Base-by-base conservation (phyloP, 352 stramenopile species). In the Pythium oligandrum region DNA sequence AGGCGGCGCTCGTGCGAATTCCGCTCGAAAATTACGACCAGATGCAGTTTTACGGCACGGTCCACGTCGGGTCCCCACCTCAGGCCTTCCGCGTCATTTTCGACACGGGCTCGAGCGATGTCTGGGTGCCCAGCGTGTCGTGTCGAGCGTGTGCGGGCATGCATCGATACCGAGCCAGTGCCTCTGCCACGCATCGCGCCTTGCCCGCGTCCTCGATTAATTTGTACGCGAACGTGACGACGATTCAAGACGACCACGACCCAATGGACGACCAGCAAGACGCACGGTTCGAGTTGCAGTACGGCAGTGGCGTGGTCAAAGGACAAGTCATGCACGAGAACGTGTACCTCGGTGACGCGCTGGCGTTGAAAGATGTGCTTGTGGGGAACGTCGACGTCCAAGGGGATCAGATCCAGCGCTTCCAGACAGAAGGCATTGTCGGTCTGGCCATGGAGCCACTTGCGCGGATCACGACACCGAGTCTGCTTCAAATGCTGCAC, bases 51-150 rank as follows among this genome's bases (percentile, higher is more conserved):
- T 71, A 65, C 52, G 68, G 61, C 11, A 66, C 53, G 6, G 47
- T 80, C 37, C 37, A 53, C 42, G 51, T 80, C 7, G 70, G 70
- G 17, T 26, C 17, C 17, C 17, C 17, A 12, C 53, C 50, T 4
- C 67, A 75, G 51, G 40, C 53, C 6, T 75, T 80, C 57, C 53
- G 55, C 42, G 68, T 80, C 9, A 71, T 80, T 48, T 77, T 80
- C 40, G 70, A 80, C 56, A 80, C 70, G 11, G 70, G 70, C 32
- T 77, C 68, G 30, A 73, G 68, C 45, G 68, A 78, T 26, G 42
- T 72, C 1, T 78, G 68, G 68, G 55, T 78, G 33, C 62, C 68
- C 35, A 60, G 57, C n/a, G 54, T 44, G 4, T 40, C 49, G 7
- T 78, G 68, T 33, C 39, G 17, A 42, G 59, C 65, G n/a, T 78